Percentiles rank a stretch among this genome's conserved stretches.
phyloP scores from a whole-genome alignment of 1,139 yeast species.

The Taphrina deformans region DNA sequence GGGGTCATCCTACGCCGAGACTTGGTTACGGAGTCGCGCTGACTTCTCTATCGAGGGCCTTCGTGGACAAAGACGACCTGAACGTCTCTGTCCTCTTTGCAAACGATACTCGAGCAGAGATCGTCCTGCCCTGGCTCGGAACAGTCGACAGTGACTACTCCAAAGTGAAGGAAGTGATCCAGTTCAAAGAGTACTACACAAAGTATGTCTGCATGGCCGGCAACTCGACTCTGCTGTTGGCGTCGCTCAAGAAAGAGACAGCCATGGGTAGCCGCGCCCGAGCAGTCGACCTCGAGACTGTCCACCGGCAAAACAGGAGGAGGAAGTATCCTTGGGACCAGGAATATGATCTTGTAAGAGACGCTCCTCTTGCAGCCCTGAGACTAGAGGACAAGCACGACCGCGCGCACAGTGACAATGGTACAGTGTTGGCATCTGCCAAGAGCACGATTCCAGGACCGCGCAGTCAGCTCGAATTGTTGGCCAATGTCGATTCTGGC shows the following conservation, averaged over 20 bases:
- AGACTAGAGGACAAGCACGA: not conserved
- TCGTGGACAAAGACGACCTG: not conserved
- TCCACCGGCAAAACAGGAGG: not conserved
- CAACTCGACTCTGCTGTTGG: not conserved
- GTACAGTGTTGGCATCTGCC: not conserved
- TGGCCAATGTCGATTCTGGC: conserved; percentile 11
- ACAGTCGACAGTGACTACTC: conserved; percentile 11
- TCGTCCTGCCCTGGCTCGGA: conserved; percentile 8
- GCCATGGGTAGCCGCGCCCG: not conserved
- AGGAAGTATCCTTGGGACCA: conserved; percentile 6
- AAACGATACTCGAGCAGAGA: not conserved
- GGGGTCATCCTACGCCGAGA: conserved; percentile 20
- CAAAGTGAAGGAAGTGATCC: not conserved
- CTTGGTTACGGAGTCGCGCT: conserved; percentile 18
- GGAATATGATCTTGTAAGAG: not conserved
- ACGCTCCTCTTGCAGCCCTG: not conserved
- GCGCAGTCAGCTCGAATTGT: not conserved
- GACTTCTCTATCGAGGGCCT: not conserved
- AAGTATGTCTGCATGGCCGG: conserved; percentile 9
- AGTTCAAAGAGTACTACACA: conserved; percentile 7
- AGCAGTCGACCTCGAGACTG: not conserved
- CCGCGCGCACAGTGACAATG: not conserved
- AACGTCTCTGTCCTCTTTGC: not conserved
- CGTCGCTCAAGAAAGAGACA: not conserved
- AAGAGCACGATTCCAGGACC: not conserved